phyloP scores from a whole-genome alignment of 2,329 filamentous ascomycete genomes.

The Ophiostoma montium region DNA sequence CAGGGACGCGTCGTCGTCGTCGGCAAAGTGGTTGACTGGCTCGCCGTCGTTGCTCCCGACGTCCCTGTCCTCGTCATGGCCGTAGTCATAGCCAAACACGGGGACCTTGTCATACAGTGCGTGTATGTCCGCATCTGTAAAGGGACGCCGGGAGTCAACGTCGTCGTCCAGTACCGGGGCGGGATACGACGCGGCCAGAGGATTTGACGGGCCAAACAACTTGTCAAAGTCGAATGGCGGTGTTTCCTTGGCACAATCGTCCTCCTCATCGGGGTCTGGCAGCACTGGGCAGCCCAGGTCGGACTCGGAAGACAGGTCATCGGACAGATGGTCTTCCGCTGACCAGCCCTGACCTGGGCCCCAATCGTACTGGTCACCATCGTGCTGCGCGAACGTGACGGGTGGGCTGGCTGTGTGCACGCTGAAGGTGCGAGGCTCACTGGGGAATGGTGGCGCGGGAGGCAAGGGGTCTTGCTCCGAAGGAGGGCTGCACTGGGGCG shows the following conservation, averaged over 20 bases:
- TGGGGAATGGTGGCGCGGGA: not conserved
- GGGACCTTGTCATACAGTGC: not conserved
- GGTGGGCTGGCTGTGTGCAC: slow-evolving; percentile 10
- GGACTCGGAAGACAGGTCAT: not conserved
- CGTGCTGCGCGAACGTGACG: not conserved
- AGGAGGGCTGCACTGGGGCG: too few relatives aligned
- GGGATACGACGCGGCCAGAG: not conserved
- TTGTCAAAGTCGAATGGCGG: not conserved
- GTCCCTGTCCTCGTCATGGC: not conserved
- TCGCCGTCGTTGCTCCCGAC: not conserved
- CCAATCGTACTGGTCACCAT: not conserved
- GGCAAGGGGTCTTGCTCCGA: not conserved
- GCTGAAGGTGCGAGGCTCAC: slow-evolving; percentile 8
- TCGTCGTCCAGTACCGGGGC: not conserved
- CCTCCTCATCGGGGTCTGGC: not conserved
- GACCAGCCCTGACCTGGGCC: not conserved
- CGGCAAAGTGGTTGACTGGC: not conserved
- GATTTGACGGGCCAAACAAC: not conserved
- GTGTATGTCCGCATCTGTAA: not conserved
- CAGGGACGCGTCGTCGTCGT: not conserved
- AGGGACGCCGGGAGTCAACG: not conserved
- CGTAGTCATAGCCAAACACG: not conserved
- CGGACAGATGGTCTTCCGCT: not conserved
- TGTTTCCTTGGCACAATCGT: not conserved
- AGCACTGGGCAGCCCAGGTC: not conserved